Evolutionary conservation across 208 protist genomes (phyloP), one percentile per base, ranked within the genome.

Genomic region (Trypanosoma cruzi): DNA sequence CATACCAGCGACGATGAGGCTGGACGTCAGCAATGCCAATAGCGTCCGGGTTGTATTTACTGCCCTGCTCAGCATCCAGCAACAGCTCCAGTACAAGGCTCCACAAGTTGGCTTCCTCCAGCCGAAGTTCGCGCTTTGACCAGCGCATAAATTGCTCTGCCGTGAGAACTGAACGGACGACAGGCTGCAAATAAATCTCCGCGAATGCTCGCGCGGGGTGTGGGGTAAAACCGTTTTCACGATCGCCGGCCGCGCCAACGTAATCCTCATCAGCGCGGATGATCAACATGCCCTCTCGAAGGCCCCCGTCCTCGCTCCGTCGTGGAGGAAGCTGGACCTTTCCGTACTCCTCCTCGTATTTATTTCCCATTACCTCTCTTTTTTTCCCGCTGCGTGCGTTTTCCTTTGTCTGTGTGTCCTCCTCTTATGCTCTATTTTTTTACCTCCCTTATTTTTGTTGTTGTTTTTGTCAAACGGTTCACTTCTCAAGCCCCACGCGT

Each of bases 1-100:
- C 74, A 58, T 84, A 95, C 87, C 90, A 95, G 32, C 85, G 84
- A 4, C 90, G 82, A 64, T 89, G 83, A 13, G 85, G 83, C 73
- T 85, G 86, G 22, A 85, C 69, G 0, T 64, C 18, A 24, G 75
- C 68, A 57, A 95, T 74, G 34, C 82, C 86, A 65, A 95, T 89
- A 29, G 73, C 80, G 34, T 86, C 82, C 0, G 90, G 82, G 68
- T 86, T 69, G 55, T 89, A 87, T 52, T 81, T 71, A 24, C 71
- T 66, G 57, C 57, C 60, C 40, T 76, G 77, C 66, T 88, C 83
- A 1, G 81, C 81, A 50, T 94, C 89, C 2, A 75, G 54, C 32
- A 90, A 77, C 31, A 90, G 53, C 29, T 82, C 75, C 28, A 82
- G 58, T 52, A 88, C 57, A 32, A 94, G 77, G 26, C 62, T 66